Evolutionary conservation across 2,329 filamentous ascomycete species (phyloP).

Genomic region (Colletotrichum horii): DNA sequence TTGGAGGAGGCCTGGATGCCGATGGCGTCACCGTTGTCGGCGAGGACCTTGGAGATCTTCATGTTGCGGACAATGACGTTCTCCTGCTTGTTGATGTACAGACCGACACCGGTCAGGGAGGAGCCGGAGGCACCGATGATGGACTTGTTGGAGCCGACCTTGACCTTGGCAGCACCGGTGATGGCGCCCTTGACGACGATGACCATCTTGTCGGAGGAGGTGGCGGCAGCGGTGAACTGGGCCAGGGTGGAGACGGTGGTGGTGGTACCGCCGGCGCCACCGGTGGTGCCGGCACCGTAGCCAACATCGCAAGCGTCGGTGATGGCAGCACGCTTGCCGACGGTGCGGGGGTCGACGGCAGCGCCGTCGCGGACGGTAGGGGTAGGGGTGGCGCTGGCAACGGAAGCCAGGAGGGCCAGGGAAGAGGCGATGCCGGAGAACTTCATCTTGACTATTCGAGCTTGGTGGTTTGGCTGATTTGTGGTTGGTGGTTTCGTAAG

Average conservation of each 20-base stretch:
- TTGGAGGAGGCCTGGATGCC: slow-evolving; percentile 62
- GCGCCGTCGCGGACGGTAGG: slow-evolving; percentile 30
- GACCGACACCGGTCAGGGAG: slow-evolving; percentile 50
- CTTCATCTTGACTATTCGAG: slow-evolving; percentile 30
- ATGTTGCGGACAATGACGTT: slow-evolving; percentile 71
- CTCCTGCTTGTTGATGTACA: slow-evolving; percentile 55
- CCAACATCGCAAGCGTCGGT: slow-evolving; percentile 40
- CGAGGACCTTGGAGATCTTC: slow-evolving; percentile 61
- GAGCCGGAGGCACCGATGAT: slow-evolving; percentile 45
- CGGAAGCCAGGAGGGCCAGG: slow-evolving; percentile 31
- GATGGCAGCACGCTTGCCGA: slow-evolving; percentile 38
- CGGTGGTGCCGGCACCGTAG: slow-evolving; percentile 50
- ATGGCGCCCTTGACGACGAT: slow-evolving; percentile 47
- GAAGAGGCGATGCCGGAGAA: slow-evolving; percentile 31
- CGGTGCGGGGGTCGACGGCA: slow-evolving; percentile 24
- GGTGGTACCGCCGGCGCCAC: slow-evolving; percentile 53
- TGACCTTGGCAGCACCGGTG: slow-evolving; percentile 41
- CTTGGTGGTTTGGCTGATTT: background rate
- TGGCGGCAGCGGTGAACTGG: slow-evolving; percentile 50
- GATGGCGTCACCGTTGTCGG: slow-evolving; percentile 63
- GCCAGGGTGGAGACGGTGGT: slow-evolving; percentile 56
- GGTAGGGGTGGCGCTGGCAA: slow-evolving; percentile 34
- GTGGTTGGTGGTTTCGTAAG: background rate
- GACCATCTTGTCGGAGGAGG: slow-evolving; percentile 46
- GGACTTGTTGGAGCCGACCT: slow-evolving; percentile 49